A percentile compares a stretch with the other conserved stretches of the same genome.
phyloP scores from a whole-genome alignment of 208 protist genomes.

The Wallacemonas sp. region DNA sequence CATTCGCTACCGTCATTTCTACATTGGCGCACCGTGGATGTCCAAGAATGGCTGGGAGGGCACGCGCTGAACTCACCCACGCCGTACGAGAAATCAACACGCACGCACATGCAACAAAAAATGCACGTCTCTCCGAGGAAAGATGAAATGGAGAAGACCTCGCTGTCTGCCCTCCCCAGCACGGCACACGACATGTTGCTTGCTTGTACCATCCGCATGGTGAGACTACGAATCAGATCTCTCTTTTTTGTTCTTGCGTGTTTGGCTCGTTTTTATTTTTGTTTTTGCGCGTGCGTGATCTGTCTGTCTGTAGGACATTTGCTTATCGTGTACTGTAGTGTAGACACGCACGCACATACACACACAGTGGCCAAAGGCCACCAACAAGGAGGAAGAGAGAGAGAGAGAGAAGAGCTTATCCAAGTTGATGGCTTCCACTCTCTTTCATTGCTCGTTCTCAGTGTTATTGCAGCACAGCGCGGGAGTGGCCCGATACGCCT shows the following conservation, averaged over 20 bases:
- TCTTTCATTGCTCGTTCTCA: no score
- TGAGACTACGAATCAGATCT: no score
- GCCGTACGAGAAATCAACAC: not conserved
- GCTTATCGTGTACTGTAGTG: not conserved
- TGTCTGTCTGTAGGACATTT: not conserved
- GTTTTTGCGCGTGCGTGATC: not conserved
- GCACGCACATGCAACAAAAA: no score
- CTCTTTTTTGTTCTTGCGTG: constrained; percentile 6
- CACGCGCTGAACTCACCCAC: constrained; percentile 40
- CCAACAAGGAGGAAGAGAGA: constrained; percentile 4
- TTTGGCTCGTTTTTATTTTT: constrained; percentile 8
- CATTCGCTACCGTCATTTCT: constrained; percentile 81
- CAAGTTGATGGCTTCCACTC: no score
- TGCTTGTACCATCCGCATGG: not conserved
- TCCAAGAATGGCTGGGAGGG: constrained; percentile 77
- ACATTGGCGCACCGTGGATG: constrained; percentile 69
- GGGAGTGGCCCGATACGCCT: no score
- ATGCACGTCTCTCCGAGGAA: no score
- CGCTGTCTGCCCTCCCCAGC: no score
- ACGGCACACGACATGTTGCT: not conserved
- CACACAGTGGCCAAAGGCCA: not conserved
- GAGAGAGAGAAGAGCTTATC: no score
- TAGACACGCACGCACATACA: no score
- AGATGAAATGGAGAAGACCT: no score
- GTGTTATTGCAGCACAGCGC: no score